A percentile compares a stretch with the other conserved stretches of the same genome.
Conservation (phyloP, 192 early-diverging fungal species). For the Umbelopsis ramanniana region DNA sequence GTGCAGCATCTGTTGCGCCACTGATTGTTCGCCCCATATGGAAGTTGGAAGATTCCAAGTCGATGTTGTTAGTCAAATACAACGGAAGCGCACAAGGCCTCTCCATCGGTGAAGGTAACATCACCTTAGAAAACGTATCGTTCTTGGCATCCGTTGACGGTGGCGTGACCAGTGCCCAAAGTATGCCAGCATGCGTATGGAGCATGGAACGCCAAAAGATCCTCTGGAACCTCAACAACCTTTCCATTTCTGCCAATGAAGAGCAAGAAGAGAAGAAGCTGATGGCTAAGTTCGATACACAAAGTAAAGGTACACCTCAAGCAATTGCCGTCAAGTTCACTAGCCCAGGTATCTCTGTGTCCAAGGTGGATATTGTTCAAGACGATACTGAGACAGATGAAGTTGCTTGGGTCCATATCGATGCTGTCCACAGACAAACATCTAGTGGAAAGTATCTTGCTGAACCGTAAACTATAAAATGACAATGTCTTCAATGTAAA, state of each 20-base stretch:
- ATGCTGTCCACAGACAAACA: slow-evolving; percentile 16
- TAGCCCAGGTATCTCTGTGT: slow-evolving; percentile 33
- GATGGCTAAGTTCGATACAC: slow-evolving; percentile 51
- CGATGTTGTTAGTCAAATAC: slow-evolving; percentile 53
- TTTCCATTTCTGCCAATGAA: slow-evolving; percentile 26
- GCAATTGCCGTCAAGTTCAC: slow-evolving; percentile 49
- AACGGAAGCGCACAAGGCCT: slow-evolving; percentile 36
- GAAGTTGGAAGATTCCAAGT: slow-evolving; percentile 57
- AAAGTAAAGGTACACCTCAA: slow-evolving; percentile 40
- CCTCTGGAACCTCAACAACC: slow-evolving; percentile 51
- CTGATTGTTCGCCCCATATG: slow-evolving; percentile 49
- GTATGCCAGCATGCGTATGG: slow-evolving; percentile 54
- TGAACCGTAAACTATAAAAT: background rate
- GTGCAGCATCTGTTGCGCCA: slow-evolving; percentile 32
- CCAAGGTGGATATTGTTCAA: slow-evolving; percentile 34
- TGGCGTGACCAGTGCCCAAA: slow-evolving; percentile 49
- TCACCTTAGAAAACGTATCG: slow-evolving; percentile 43
- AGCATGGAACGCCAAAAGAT: slow-evolving; percentile 53
- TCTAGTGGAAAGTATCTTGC: slow-evolving; percentile 23
- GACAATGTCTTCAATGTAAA: too few species aligned
- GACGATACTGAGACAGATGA: background rate
- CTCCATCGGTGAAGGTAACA: background rate
- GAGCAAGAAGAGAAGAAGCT: slow-evolving; percentile 41
- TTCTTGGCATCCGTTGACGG: slow-evolving; percentile 54
- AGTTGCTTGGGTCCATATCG: slow-evolving; percentile 5